Evolutionary conservation across 2,329 filamentous ascomycete genomes (phyloP), one percentile per base, ranked within the genome.

Genomic region (Aquanectria penicillioides): DNA sequence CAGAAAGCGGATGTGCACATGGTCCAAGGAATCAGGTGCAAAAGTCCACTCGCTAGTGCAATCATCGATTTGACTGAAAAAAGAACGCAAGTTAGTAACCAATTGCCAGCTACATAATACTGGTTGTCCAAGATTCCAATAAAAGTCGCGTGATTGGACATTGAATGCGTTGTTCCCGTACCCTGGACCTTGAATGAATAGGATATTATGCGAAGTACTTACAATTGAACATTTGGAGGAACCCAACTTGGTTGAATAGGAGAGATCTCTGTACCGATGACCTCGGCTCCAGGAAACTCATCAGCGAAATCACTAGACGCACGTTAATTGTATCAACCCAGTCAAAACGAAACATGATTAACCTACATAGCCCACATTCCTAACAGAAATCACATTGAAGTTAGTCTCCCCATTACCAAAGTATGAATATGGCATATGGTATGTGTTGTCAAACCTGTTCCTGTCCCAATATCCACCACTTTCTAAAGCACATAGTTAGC

Each of bases 1-100:
- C 63, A 87, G 74, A 62, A 83, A 77, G 22, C 82, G 80, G 3
- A 82, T 82, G 69, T 87, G 86, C 54, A 89, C 81, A 65, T 81
- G 86, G 73, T 89, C 86, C 65, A 86, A 84, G 18, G 61, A 58
- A 63, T 58, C 80, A 63, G 78, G 75, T 5, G 54, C 23, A 68
- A 75, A 85, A 72, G 75, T 86, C 77, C 78, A 80, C 0, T 76
- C 74, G 5, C 67, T 78, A 58, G 85, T 84, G 48, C 84, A 83
- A 68, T 90, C 86, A 67, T 89, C 87, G 43, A 89, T 82, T 56
- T 88, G 65, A 47, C 69, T 68, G n/a, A 1, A 15, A 13, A 9
- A 17, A 36, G 13, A 13, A 34, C 12, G 26, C n/a, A n/a, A n/a
- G n/a, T n/a, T n/a, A n/a, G n/a, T n/a, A n/a, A n/a, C n/a, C n/a